Conservation (phyloP, 352 stramenopile genomes). For the Globisporangium rhizosaccharum region DNA sequence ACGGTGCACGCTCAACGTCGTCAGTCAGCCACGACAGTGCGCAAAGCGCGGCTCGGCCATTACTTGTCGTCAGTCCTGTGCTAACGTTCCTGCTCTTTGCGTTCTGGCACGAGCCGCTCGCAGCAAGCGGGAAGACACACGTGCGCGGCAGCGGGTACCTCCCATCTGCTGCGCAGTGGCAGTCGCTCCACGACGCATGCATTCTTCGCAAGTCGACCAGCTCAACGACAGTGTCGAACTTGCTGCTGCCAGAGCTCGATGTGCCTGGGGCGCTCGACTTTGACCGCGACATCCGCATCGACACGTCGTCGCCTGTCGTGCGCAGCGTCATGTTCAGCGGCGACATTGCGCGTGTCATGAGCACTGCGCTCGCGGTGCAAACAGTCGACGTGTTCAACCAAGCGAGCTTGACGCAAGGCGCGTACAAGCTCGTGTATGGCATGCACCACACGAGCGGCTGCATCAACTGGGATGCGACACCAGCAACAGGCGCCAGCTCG, state of each 20-base stretch:
- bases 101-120: slow-evolving; percentile 44
- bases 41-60: slow-evolving; percentile 22
- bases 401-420: slow-evolving; percentile 35
- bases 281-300: slow-evolving; percentile 37
- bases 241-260: slow-evolving; percentile 46
- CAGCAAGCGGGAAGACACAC: slow-evolving; percentile 23
- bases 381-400: slow-evolving; percentile 57
- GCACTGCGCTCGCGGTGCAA: slow-evolving; percentile 30
- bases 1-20: slow-evolving; percentile 29
- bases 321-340: slow-evolving; percentile 28
- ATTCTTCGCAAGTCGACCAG: slow-evolving; percentile 34
- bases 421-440: slow-evolving; percentile 53
- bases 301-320: slow-evolving; percentile 40
- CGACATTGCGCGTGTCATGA: slow-evolving; percentile 28
- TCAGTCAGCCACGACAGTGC: slow-evolving; percentile 33
- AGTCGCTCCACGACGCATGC: slow-evolving; percentile 44
- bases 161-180: slow-evolving; percentile 25
- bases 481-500: slow-evolving; percentile 18
- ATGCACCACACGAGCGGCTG: slow-evolving; percentile 25
- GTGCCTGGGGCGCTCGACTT: slow-evolving; percentile 50
- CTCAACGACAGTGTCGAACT: slow-evolving; percentile 24
- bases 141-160: slow-evolving; percentile 25
- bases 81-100: slow-evolving; percentile 16
- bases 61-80: slow-evolving; percentile 13
- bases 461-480: slow-evolving; percentile 45